Evolutionary conservation across 2,329 filamentous ascomycete species (phyloP).

Genomic region (Tolypocladium tundrense): DNA sequence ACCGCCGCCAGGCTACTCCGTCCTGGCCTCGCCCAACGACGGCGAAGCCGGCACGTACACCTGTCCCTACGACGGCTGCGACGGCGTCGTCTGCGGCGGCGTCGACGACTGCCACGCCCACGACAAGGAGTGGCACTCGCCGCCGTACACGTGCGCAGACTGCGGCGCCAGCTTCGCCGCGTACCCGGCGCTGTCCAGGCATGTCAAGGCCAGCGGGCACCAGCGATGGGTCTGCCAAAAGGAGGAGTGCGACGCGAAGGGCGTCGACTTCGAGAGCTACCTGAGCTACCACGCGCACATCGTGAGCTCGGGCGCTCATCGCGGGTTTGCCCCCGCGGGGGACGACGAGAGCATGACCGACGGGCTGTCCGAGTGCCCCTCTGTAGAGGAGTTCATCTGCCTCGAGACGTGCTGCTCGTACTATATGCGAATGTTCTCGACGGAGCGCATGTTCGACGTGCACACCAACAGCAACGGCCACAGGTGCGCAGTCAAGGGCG

Average conservation of each 20-base stretch:
- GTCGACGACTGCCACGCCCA: not conserved
- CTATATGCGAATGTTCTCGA: not conserved
- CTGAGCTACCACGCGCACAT: not conserved
- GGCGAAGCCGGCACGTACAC: not conserved
- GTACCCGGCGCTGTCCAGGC: not conserved
- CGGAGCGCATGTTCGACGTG: not conserved
- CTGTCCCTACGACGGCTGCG: not conserved
- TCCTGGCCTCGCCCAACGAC: not conserved
- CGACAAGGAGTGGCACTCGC: not conserved
- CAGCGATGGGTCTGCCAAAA: not conserved
- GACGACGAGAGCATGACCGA: not conserved
- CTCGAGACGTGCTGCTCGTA: not conserved
- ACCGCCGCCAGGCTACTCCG: not conserved
- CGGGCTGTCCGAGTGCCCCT: not conserved
- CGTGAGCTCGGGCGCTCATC: not conserved
- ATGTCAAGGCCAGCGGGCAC: not conserved
- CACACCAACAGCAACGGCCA: not conserved
- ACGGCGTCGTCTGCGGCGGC: not conserved
- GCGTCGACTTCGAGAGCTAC: not conserved
- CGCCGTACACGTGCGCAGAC: not conserved
- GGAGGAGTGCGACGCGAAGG: not conserved
- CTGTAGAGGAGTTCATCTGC: not conserved
- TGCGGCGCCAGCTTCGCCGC: not conserved
- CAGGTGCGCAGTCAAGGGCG: not conserved
- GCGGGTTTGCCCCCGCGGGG: no score